These are phyloP conservation scores for Globisporangium okanoganense DNA, from an alignment of 352 stramenopile species.

Conservation along the genomic window DNA sequence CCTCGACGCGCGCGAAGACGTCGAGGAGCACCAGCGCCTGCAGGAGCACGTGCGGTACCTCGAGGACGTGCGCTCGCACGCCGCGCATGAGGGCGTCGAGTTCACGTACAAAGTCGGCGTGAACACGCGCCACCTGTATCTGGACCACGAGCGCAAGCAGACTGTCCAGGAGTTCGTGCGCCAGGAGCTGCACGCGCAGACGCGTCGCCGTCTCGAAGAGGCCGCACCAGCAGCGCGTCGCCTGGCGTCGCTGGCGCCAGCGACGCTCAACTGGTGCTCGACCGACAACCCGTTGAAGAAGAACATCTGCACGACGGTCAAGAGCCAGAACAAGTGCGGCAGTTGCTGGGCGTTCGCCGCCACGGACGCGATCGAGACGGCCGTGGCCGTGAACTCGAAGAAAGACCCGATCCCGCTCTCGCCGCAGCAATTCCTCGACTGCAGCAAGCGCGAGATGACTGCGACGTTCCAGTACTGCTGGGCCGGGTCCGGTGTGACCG, in stretches of 20 bases:
- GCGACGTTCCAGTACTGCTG: constrained; percentile 80
- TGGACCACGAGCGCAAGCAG: constrained; percentile 35
- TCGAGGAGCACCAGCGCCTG: constrained; percentile 43
- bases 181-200: constrained; percentile 44
- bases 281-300: constrained; percentile 54
- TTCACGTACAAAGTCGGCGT: constrained; percentile 71
- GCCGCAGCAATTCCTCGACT: constrained; percentile 77
- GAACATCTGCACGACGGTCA: constrained; percentile 70
- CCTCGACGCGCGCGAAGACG: constrained; percentile 20
- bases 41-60: constrained; percentile 62
- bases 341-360: constrained; percentile 83
- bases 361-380: constrained; percentile 73
- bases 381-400: constrained; percentile 44
- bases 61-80: constrained; percentile 58
- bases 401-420: constrained; percentile 52
- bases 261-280: constrained; percentile 71
- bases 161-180: constrained; percentile 49
- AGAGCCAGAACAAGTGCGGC: constrained; percentile 79
- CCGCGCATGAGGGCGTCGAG: constrained; percentile 24
- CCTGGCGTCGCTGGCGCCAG: constrained; percentile 12
- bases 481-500: constrained; percentile 38
- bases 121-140: constrained; percentile 58
- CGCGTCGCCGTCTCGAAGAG: constrained; percentile 23
- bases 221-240: constrained; percentile 10
- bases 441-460: constrained; percentile 64